Conservation (phyloP, 306 rosid species). For the Quercus wislizeni region DNA sequence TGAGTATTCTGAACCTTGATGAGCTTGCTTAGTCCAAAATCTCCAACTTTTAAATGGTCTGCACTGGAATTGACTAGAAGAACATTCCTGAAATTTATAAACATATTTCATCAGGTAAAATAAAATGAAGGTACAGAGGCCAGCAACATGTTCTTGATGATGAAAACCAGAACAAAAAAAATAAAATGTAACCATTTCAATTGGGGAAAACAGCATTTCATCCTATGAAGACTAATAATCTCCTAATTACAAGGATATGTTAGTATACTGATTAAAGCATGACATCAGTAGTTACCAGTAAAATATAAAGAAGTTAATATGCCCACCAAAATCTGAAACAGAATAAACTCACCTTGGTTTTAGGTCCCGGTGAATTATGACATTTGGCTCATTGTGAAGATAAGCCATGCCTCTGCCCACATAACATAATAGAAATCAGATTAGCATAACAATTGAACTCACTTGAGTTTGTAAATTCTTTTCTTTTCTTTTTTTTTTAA, state of each 20-base stretch:
- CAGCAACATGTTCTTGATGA: conserved; percentile 17
- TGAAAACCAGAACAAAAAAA: neutral
- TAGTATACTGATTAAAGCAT: neutral
- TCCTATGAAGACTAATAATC: neutral
- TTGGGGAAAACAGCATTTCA: neutral
- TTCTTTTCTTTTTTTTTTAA: no score
- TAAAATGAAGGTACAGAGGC: conserved; percentile 7
- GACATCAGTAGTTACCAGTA: neutral
- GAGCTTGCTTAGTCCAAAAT: conserved; percentile 98
- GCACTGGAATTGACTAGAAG: conserved; percentile 93
- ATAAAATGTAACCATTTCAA: neutral
- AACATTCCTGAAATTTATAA: conserved; percentile 71
- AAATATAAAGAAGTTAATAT: conserved; percentile 5
- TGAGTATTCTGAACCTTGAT: conserved; percentile 83
- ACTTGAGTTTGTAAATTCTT: neutral
- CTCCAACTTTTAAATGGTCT: conserved; percentile 96
- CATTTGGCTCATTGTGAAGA: conserved; percentile 95
- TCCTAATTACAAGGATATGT: neutral
- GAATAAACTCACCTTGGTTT: conserved; percentile 74
- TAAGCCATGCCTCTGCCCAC: conserved; percentile 86
- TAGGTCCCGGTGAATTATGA: conserved; percentile 83
- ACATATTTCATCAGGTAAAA: conserved; percentile 14
- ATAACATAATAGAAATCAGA: conserved; percentile 23
- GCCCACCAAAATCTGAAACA: conserved; percentile 17
- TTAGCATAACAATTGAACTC: conserved; percentile 29